Evolutionary conservation across 345 rosid species (phyloP).

Genomic region (Bretschneidera sinensis): DNA sequence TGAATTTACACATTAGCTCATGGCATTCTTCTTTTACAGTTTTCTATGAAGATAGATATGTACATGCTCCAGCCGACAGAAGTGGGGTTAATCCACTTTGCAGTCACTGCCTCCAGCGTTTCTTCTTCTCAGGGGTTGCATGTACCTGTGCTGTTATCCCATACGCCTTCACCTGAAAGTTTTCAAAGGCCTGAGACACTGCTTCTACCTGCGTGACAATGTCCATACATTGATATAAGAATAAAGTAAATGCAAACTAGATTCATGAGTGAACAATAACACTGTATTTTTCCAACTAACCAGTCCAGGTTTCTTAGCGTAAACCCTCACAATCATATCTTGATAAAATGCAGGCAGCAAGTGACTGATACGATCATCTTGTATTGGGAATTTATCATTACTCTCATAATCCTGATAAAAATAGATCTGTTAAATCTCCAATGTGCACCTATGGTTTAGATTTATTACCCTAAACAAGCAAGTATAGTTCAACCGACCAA

Average conservation of each 20-base stretch:
- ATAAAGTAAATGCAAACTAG: not conserved
- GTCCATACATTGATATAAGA: not conserved
- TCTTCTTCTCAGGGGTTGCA: conserved; percentile 34
- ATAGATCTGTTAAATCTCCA: not conserved
- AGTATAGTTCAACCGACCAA: not conserved
- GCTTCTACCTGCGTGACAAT: conserved; percentile 29
- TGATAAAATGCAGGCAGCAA: conserved; percentile 41
- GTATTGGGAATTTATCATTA: conserved; percentile 24
- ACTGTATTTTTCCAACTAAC: conserved; percentile 17
- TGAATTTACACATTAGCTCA: too few relatives aligned
- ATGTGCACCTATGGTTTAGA: too few relatives aligned
- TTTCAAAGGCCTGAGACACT: conserved; percentile 42
- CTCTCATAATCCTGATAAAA: conserved; percentile 42
- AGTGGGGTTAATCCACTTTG: too few relatives aligned
- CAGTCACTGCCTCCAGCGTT: too few relatives aligned
- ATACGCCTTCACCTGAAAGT: conserved; percentile 32
- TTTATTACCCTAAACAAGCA: too few relatives aligned
- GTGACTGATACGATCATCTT: conserved; percentile 35
- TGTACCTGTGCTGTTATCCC: conserved; percentile 27
- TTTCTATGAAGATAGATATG: too few relatives aligned
- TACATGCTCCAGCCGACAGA: too few relatives aligned
- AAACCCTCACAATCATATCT: conserved; percentile 53
- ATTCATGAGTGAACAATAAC: not conserved
- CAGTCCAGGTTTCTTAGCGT: conserved; percentile 53
- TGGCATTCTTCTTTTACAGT: too few relatives aligned